These are phyloP conservation scores for Castanopsis chinensis DNA, from an alignment of 306 rosid species.

Conservation along the genomic window DNA sequence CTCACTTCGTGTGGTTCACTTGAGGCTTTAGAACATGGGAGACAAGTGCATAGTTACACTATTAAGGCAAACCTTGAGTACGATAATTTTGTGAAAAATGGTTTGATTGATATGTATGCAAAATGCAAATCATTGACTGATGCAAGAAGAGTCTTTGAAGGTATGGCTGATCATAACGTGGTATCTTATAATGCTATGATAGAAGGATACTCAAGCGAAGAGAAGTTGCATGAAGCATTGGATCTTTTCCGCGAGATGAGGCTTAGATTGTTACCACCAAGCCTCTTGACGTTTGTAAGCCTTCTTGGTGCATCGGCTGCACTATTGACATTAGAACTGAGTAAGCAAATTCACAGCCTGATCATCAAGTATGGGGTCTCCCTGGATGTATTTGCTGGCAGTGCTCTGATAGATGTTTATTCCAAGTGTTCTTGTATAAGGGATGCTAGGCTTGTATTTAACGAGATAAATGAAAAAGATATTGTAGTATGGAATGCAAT, in stretches of 20 bases:
- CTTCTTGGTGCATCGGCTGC: conserved; percentile 81
- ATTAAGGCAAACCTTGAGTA: conserved; percentile 60
- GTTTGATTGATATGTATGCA: conserved; percentile 88
- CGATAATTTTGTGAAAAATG: conserved; percentile 74
- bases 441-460: conserved; percentile 74
- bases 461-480: conserved; percentile 64
- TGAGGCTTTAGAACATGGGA: conserved; percentile 57
- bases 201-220: conserved; percentile 77
- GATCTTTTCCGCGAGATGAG: conserved; percentile 65
- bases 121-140: conserved; percentile 68
- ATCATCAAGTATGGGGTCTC: conserved; percentile 62
- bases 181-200: conserved; percentile 92
- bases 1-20: conserved; percentile 86
- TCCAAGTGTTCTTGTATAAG: conserved; percentile 62
- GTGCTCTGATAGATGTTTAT: conserved; percentile 85
- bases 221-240: conserved; percentile 56
- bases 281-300: conserved; percentile 73
- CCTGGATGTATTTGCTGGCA: conserved; percentile 70
- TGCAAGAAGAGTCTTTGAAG: conserved; percentile 65
- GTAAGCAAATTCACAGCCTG: conserved; percentile 76
- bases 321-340: conserved; percentile 44
- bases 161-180: conserved; percentile 45
- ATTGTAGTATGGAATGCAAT: conserved; percentile 89
- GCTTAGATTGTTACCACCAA: conserved; percentile 49
- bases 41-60: conserved; percentile 70